phyloP scores from a whole-genome alignment of 495 filamentous ascomycete genomes.

The Tetracladium marchalianum region DNA sequence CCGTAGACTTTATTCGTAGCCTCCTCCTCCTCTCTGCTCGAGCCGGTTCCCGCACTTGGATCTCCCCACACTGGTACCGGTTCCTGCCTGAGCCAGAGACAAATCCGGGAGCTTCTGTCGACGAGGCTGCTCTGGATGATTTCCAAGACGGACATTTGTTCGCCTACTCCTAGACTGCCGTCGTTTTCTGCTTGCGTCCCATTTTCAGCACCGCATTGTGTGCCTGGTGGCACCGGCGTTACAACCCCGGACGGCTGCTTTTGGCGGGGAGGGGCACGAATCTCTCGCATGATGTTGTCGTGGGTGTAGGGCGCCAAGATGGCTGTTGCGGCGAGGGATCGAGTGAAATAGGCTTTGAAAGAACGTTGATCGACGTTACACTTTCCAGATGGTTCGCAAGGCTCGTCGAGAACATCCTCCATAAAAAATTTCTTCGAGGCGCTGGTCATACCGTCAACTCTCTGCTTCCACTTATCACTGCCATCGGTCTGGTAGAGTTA shows the following conservation, averaged over 20 bases:
- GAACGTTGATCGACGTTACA: slow-evolving; percentile 73
- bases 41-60: slow-evolving; percentile 47
- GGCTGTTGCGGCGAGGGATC: slow-evolving; percentile 64
- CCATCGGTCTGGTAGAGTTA: slow-evolving; percentile 24
- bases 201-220: slow-evolving; percentile 45
- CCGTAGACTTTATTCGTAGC: neutral
- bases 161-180: slow-evolving; percentile 47
- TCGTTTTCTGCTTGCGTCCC: slow-evolving; percentile 43
- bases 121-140: slow-evolving; percentile 51
- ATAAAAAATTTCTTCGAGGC: no score
- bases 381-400: slow-evolving; percentile 53
- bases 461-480: slow-evolving; percentile 21
- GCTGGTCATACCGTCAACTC: slow-evolving; percentile 47
- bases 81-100: slow-evolving; percentile 26
- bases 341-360: slow-evolving; percentile 79
- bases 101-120: slow-evolving; percentile 19
- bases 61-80: slow-evolving; percentile 70
- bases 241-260: no score
- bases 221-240: no score
- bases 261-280: slow-evolving; percentile 48
- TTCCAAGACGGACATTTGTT: slow-evolving; percentile 63
- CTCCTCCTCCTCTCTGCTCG: neutral
- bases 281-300: slow-evolving; percentile 50
- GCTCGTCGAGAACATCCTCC: no score
- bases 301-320: slow-evolving; percentile 61